Conservation (phyloP, 148 eudicot species). For the Persicaria tinctoria region DNA sequence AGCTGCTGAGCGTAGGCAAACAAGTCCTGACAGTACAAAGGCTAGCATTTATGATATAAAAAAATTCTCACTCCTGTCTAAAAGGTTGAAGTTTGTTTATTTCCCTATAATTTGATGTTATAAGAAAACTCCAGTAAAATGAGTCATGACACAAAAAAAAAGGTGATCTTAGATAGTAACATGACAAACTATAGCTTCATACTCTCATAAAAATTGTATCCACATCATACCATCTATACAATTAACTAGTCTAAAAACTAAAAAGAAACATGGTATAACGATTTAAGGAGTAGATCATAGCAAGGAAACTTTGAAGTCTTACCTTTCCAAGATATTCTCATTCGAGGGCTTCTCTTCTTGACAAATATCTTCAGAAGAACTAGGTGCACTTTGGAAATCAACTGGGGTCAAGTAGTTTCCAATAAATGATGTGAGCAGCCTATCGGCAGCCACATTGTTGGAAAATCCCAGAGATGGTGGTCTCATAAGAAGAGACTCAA, state of each 20-base stretch:
- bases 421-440: slow-evolving; percentile 26
- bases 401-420: slow-evolving; percentile 22
- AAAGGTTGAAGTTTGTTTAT: neutral
- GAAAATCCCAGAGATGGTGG: slow-evolving; percentile 30
- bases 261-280: neutral
- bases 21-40: neutral
- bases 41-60: neutral
- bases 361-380: slow-evolving; percentile 15
- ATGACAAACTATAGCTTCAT: neutral
- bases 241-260: neutral
- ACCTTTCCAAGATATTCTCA: slow-evolving; percentile 28
- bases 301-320: slow-evolving; percentile 2
- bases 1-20: neutral
- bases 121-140: too few relatives aligned
- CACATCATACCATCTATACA: neutral
- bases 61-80: neutral
- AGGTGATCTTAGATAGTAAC: neutral
- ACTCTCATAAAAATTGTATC: neutral
- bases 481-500: slow-evolving; percentile 23
- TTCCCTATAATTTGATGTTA: too few relatives aligned
- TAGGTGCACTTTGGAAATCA: slow-evolving; percentile 17
- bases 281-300: neutral
- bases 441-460: slow-evolving; percentile 27
- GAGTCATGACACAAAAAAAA: too few relatives aligned
- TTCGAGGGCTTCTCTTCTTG: slow-evolving; percentile 20